These are phyloP conservation scores for Ophiostoma novo-ulmi DNA, from an alignment of 2,329 filamentous ascomycete genomes.

Conservation along the genomic window DNA sequence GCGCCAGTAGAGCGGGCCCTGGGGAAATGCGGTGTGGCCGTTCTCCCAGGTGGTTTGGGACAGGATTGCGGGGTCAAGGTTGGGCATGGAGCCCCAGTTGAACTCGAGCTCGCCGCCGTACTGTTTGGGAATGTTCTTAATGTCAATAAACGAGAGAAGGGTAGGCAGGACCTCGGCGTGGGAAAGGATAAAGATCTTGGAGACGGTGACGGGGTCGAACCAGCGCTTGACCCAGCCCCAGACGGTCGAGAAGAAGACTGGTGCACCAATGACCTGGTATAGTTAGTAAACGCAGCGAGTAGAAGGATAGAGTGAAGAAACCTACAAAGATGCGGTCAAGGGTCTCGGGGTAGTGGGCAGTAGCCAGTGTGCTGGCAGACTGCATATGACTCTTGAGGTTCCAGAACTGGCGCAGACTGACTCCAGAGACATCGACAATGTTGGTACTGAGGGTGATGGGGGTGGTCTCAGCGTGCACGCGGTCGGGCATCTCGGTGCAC, in stretches of 20 bases:
- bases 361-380: slow-evolving; percentile 79
- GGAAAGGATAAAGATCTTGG: slow-evolving; percentile 89
- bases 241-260: slow-evolving; percentile 84
- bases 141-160: slow-evolving; percentile 74
- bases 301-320: neutral
- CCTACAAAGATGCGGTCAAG: slow-evolving; percentile 66
- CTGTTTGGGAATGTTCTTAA: slow-evolving; percentile 75
- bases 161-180: slow-evolving; percentile 68
- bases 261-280: slow-evolving; percentile 67
- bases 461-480: slow-evolving; percentile 63
- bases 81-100: slow-evolving; percentile 68
- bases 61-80: slow-evolving; percentile 60
- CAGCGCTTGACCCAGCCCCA: slow-evolving; percentile 95
- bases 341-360: slow-evolving; percentile 92
- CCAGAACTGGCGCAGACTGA: slow-evolving; percentile 92
- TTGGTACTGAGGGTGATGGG: slow-evolving; percentile 91
- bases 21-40: slow-evolving; percentile 49
- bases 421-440: slow-evolving; percentile 85
- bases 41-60: slow-evolving; percentile 49
- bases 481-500: slow-evolving; percentile 67
- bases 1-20: slow-evolving; percentile 55
- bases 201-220: slow-evolving; percentile 90
- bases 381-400: slow-evolving; percentile 93
- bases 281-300: slow-evolving; percentile 33
- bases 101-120: slow-evolving; percentile 87